Base-by-base conservation (phyloP, 192 early-diverging fungal species). In the Podila horticola region DNA sequence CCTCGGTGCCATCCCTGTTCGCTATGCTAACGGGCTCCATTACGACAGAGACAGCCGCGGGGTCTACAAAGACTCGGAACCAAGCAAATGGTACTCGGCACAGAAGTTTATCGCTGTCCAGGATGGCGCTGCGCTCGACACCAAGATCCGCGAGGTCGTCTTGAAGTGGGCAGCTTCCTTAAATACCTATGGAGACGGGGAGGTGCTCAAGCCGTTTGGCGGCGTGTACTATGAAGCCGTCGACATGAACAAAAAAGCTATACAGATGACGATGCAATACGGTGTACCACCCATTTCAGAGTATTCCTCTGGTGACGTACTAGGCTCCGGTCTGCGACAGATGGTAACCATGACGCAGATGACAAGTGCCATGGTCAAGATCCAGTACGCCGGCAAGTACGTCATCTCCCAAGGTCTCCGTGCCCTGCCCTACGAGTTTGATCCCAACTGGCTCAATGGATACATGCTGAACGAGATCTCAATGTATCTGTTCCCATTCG, bases 201-300 rank as follows among this genome's bases (percentile, higher is more conserved):
- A 30, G 0, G 22, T 6, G 17, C 0, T 4, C 1, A 62, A 71
- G 64, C 75, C 75, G 17, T 72, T 67, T 52, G 76, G 76, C 17
- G 50, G 55, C 5, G 19, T 79, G 3, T 17, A 36, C 26, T 72
- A 55, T 36, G 69, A 79, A 2, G 57, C 26, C 15, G 19, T 71
- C 13, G 66, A 79, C 33, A 3, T 49, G 12, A 19, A 26, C 20
- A 45, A 57, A 31, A n/a, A 31, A 5, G 66, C 22, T 4, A 17
- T 72, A 13, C 66, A 60, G 55, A 50, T 63, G 20, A 79, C 69
- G 15, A 68, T 79, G 76, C 76, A 79, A 48, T 72, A 55, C 58
- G 76, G 76, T 4, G 48, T 72, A 5, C 49, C 64, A 13, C 59
- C 70, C n/a, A n/a, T n/a, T n/a, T 0, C 15, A 20, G 1, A n/a